Base-by-base conservation (phyloP, 148 eudicot genomes). In the Agrostemma githago region DNA sequence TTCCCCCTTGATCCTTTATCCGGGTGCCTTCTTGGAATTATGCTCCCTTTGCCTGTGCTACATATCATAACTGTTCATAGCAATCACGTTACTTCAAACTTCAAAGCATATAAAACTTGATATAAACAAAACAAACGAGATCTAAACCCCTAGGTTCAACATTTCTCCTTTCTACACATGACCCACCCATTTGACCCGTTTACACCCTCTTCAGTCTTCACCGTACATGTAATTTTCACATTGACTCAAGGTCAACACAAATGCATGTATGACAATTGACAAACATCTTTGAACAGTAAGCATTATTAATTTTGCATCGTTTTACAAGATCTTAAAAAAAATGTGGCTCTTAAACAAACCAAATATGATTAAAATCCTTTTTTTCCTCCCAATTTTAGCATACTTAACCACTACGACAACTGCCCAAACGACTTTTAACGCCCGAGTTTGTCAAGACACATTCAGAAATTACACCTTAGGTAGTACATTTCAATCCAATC, bases 381-480 rank as follows among this genome's bases (percentile, higher is more conserved):
- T 74, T 12, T 14, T 34, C 15, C 11, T 21, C 38, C 70, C 48
- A 2, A 3, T 64, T 34, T 64, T 74, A 3, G 2, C 34, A 5
- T 65, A 16, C 78, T 39, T 57, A 39, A 0, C 59, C 51, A 16
- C 61, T 46, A 6, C 70, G 37, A 62, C 74, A 4, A 14, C 19
- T 37, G 75, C 65, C 5, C 77, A 74, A 74, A 62, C 70, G 37
- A 4, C 2, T 5, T 38, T 74, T 12, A 1, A 16, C 2, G 8
- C 62, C 48, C 42, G 12, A 5, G n/a, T 74, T 48, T 57, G 65
- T 66, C 72, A 66, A 67, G 66, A 78, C 68, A 57, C 60, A 19
- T 72, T 54, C 12, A 77, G 77, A 2, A 77, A 57, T 16, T 81
- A 73, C 71, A 77, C 72, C 66, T 19, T 64, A 42, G 11, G 44